Base-by-base conservation (phyloP, 1,284 basidiomycete species). In the Xerocomus amazonicus region DNA sequence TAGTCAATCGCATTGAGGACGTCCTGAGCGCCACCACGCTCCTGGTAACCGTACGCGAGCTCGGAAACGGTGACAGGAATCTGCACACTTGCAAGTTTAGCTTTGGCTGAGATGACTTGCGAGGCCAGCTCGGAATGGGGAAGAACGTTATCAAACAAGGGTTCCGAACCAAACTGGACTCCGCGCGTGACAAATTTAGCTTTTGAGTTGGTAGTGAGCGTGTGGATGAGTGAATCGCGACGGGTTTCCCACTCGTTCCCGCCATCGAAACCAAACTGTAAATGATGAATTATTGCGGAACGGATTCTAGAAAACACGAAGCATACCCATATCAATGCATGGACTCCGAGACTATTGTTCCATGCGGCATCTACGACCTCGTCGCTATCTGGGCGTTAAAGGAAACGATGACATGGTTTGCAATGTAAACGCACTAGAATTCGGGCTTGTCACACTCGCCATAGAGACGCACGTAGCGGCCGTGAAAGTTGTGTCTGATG, bases 101-200 rank as follows among this genome's bases (percentile, higher is more conserved):
- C 56, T 60, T 82, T 82, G 26, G 79, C 74, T 1, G 64, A 59
- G 9, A 51, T 62, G 16, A 89, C 79, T 63, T 89, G 77, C 0
- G 66, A 56, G 2, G 83, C 80, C n/a, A 90, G 76, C 33, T 73
- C 65, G 1, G 61, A 43, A 26, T 78, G 73, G 6, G 73, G 65
- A 27, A 90, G 68, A 23, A 79, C 86, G 45, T 68, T 50, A 60
- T 89, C 87, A 58, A 69, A 90, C 28, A 90, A 68, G 3, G 87
- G 87, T 58, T 90, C 87, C 0, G 83, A 84, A n/a, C 86, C 86
- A 50, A 87, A 84, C 52, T 85, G 83, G 7, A 88, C 70, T 3
- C 75, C 79, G 31, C 84, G 77, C 4, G 84, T 84, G 38, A 88
- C 75, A 59, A 80, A 87, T 51, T 79, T 78, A 23, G 83, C 86